Percentiles rank a stretch among this genome's conserved stretches.
Evolutionary conservation across 2,329 filamentous ascomycete species (phyloP).

Genomic region (Lasiodiplodia hormozganensis): DNA sequence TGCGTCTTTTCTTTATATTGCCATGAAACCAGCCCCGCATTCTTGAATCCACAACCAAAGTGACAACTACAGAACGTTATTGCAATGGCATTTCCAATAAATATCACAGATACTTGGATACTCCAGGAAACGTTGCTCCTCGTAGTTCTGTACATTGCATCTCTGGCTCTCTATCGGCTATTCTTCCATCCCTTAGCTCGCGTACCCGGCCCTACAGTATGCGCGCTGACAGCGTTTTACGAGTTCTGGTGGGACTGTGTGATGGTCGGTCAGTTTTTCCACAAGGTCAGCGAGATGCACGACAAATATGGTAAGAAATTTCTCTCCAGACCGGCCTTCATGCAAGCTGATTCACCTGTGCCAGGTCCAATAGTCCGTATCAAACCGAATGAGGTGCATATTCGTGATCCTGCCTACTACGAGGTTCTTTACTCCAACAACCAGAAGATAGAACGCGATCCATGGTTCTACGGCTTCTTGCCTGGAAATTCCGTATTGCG

Average conservation of each 20-base stretch:
- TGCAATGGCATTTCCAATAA: no score
- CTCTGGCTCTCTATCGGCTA: constrained; percentile 27
- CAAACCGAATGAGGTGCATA: constrained; percentile 41
- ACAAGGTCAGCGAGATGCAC: constrained; percentile 9
- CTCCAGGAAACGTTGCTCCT: background rate
- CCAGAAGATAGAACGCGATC: constrained; percentile 29
- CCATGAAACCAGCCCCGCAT: no score
- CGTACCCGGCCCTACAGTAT: constrained; percentile 29
- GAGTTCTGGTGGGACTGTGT: constrained; percentile 26
- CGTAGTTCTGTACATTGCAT: background rate
- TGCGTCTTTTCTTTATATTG: no score
- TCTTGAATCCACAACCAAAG: no score
- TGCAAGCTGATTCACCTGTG: no score
- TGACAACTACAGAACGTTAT: no score
- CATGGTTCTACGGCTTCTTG: constrained; percentile 27
- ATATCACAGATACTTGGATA: background rate
- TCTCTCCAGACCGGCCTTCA: background rate
- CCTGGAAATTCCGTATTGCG: background rate
- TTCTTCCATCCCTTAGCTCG: constrained; percentile 26
- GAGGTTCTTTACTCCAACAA: constrained; percentile 12
- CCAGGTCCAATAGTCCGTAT: constrained; percentile 44
- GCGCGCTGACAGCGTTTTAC: constrained; percentile 28
- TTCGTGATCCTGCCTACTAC: constrained; percentile 39
- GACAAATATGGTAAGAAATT: constrained; percentile 5
- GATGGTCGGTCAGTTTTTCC: constrained; percentile 10